Conservation (phyloP, 2,329 filamentous ascomycete species). For the Aspergillus japonicus region DNA sequence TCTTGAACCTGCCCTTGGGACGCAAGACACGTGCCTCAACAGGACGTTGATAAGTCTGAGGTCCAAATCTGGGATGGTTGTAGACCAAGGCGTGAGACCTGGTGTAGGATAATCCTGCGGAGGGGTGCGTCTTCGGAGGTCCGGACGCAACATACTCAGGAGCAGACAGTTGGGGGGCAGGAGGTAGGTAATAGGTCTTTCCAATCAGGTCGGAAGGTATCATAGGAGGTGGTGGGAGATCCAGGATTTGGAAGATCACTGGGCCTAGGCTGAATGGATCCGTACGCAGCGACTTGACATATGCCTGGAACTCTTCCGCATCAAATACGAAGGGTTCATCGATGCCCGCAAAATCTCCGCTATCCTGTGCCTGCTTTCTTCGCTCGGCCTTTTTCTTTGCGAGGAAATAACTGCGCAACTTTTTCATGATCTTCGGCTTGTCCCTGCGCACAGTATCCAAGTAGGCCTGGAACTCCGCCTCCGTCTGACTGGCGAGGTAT, state of each 20-base stretch:
- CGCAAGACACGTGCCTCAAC: slow-evolving; percentile 59
- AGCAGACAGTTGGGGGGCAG: slow-evolving; percentile 36
- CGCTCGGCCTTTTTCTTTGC: slow-evolving; percentile 36
- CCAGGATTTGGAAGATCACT: slow-evolving; percentile 56
- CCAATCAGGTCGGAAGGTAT: slow-evolving; percentile 37
- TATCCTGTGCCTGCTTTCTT: slow-evolving; percentile 41
- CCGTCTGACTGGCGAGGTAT: slow-evolving; percentile 57
- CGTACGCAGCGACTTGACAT: slow-evolving; percentile 46
- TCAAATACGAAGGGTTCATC: slow-evolving; percentile 29
- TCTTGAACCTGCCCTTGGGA: slow-evolving; percentile 41
- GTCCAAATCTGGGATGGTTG: slow-evolving; percentile 62
- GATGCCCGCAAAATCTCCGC: slow-evolving; percentile 36
- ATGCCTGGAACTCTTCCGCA: slow-evolving; percentile 48
- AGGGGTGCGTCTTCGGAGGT: slow-evolving; percentile 63
- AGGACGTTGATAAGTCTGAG: slow-evolving; percentile 53
- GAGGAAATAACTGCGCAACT: slow-evolving; percentile 36
- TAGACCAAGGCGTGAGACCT: slow-evolving; percentile 54
- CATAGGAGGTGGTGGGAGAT: slow-evolving; percentile 51
- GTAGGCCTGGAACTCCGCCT: slow-evolving; percentile 55
- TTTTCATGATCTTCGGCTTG: slow-evolving; percentile 40
- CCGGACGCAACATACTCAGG: slow-evolving; percentile 47
- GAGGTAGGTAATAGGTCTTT: slow-evolving; percentile 37
- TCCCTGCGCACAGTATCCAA: slow-evolving; percentile 46
- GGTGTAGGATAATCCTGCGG: slow-evolving; percentile 62
- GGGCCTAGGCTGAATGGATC: slow-evolving; percentile 50